Evolutionary conservation across 164 flowering plant genomes (phyloP).

Genomic region (Kalanchoe fedtschenkoi): DNA sequence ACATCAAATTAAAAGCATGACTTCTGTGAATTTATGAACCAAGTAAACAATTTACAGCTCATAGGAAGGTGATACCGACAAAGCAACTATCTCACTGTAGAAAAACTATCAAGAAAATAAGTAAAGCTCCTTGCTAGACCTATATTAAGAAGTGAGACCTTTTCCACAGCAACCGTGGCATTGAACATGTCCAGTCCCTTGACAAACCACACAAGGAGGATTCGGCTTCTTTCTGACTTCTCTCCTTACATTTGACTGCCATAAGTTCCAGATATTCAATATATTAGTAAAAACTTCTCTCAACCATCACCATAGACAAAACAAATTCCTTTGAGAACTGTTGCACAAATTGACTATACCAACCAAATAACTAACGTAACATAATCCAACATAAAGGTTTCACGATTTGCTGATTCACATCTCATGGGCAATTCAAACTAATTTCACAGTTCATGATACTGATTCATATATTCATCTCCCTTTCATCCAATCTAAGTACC

Average conservation of each 20-base stretch:
- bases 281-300: not conserved
- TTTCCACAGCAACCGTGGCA: slow-evolving; percentile 57
- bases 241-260: slow-evolving; percentile 64
- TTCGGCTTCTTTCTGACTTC: slow-evolving; percentile 37
- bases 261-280: not conserved
- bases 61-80: too few species aligned
- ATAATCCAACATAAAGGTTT: too few species aligned
- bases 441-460: too few species aligned
- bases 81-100: not conserved
- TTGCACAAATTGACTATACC: too few species aligned
- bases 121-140: not conserved
- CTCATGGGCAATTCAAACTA: too few species aligned
- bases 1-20: not conserved
- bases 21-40: not conserved
- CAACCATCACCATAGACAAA: not conserved
- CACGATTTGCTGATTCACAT: too few species aligned
- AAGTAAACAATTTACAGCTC: not conserved
- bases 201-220: slow-evolving; percentile 64
- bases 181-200: slow-evolving; percentile 63
- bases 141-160: slow-evolving; percentile 36
- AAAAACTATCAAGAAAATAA: not conserved
- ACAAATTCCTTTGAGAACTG: not conserved
- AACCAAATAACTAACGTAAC: too few species aligned
- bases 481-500: too few species aligned
- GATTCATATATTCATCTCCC: too few species aligned